Evolutionary conservation across 352 stramenopile species (phyloP).

Genomic region (Lagenidium giganteum): DNA sequence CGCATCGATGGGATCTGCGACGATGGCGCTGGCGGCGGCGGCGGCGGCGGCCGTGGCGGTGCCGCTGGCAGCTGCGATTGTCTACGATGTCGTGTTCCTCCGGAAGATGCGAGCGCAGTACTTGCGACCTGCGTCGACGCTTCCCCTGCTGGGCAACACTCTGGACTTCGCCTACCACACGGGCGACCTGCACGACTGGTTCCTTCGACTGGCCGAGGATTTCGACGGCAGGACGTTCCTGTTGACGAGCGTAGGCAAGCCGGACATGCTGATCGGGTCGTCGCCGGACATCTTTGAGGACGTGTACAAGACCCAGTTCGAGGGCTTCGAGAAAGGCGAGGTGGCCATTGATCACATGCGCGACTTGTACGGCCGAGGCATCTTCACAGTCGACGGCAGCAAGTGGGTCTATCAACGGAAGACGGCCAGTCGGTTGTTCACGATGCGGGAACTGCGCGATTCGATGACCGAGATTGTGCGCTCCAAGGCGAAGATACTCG

Average conservation of each 20-base stretch:
- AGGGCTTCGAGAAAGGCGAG: slow-evolving; percentile 9
- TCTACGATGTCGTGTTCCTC: too few species aligned
- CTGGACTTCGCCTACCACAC: slow-evolving; percentile 13
- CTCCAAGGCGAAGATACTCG: slow-evolving; percentile 5
- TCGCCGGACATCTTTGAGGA: slow-evolving; percentile 25
- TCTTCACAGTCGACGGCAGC: slow-evolving; percentile 15
- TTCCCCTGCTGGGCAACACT: slow-evolving; percentile 13
- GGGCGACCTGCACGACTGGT: slow-evolving; percentile 29
- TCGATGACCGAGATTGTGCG: slow-evolving; percentile 15
- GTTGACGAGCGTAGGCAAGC: slow-evolving; percentile 21
- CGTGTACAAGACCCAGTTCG: slow-evolving; percentile 22
- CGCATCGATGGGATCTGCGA: too few species aligned
- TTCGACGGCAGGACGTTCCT: slow-evolving; percentile 22
- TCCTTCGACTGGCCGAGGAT: slow-evolving; percentile 13
- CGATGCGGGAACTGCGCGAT: slow-evolving; percentile 14
- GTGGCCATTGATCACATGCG: slow-evolving; percentile 1
- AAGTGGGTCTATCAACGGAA: slow-evolving; percentile 18
- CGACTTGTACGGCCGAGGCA: slow-evolving; percentile 14
- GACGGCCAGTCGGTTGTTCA: slow-evolving; percentile 17
- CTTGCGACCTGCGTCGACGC: too few species aligned
- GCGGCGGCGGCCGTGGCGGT: too few species aligned
- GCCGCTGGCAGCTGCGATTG: too few species aligned
- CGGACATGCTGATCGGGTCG: slow-evolving; percentile 15
- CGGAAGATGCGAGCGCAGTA: too few species aligned
- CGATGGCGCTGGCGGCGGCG: too few species aligned